phyloP scores from a whole-genome alignment of 495 filamentous ascomycete genomes.

The Talaromyces proteolyticus region DNA sequence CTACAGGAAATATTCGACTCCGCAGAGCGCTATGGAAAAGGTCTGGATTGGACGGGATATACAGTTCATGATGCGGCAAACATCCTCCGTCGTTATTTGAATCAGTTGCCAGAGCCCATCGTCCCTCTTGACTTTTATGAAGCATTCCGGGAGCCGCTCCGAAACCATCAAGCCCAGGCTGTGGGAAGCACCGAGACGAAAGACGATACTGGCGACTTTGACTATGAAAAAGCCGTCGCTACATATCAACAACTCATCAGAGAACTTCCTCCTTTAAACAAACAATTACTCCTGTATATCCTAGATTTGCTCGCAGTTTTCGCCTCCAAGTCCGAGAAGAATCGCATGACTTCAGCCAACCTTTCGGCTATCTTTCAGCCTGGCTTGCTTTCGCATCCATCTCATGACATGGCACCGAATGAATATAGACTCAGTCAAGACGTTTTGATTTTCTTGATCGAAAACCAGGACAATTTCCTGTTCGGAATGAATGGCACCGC shows the following conservation, averaged over 20 bases:
- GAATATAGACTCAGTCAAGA: constrained; percentile 95
- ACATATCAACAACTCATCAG: constrained; percentile 88
- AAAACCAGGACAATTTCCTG: constrained; percentile 87
- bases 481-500: constrained; percentile 93
- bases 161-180: constrained; percentile 68
- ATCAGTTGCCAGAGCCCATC: constrained; percentile 90
- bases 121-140: constrained; percentile 94
- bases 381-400: constrained; percentile 87
- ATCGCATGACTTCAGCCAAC: constrained; percentile 93
- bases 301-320: constrained; percentile 97
- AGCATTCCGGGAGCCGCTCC: constrained; percentile 78
- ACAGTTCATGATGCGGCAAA: constrained; percentile 99
- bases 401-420: constrained; percentile 88
- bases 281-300: constrained; percentile 93
- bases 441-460: constrained; percentile 95
- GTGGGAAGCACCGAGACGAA: constrained; percentile 45
- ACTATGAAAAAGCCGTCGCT: constrained; percentile 68
- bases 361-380: constrained; percentile 98
- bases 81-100: constrained; percentile 90
- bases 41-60: constrained; percentile 93
- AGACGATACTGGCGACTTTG: constrained; percentile 57
- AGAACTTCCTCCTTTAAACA: constrained; percentile 87
- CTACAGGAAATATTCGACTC: constrained; percentile 88
- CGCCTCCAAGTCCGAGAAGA: constrained; percentile 92
- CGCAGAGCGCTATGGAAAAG: constrained; percentile 94